Conservation (phyloP, 192 early-diverging fungal species). For the Backusella parvicylindrica region DNA sequence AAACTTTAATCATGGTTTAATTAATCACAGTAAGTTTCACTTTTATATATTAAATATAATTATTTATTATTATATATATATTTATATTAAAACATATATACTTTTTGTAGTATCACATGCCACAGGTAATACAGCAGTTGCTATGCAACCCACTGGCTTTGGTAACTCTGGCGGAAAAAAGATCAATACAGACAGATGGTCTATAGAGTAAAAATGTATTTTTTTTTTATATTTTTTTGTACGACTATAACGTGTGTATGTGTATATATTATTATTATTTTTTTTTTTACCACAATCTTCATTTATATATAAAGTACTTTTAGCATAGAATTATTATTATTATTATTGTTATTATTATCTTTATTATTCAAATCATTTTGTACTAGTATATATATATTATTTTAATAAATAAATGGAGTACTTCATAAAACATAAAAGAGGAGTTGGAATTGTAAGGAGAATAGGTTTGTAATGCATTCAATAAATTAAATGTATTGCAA, state of each 20-base stretch:
- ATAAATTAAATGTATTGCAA: background rate
- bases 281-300: background rate
- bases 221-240: too few species aligned
- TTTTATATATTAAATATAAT: too few species aligned
- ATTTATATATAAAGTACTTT: background rate
- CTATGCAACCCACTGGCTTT: slow-evolving; percentile 29
- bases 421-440: background rate
- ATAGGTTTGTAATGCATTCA: background rate
- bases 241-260: background rate
- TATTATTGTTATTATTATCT: background rate
- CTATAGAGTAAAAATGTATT: slow-evolving; percentile 23
- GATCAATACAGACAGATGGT: slow-evolving; percentile 26
- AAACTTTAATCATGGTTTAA: slow-evolving; percentile 71
- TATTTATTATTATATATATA: background rate
- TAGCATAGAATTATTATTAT: background rate
- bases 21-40: slow-evolving; percentile 56
- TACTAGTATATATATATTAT: background rate
- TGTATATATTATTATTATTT: background rate
- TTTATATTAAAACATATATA: background rate
- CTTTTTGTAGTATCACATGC: slow-evolving; percentile 25
- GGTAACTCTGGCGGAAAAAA: background rate
- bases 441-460: background rate
- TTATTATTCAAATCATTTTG: background rate
- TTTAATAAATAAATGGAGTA: background rate
- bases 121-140: slow-evolving; percentile 12